Conservation (phyloP, 768 basidiomycete species). For the Pulveroboletus frians region DNA sequence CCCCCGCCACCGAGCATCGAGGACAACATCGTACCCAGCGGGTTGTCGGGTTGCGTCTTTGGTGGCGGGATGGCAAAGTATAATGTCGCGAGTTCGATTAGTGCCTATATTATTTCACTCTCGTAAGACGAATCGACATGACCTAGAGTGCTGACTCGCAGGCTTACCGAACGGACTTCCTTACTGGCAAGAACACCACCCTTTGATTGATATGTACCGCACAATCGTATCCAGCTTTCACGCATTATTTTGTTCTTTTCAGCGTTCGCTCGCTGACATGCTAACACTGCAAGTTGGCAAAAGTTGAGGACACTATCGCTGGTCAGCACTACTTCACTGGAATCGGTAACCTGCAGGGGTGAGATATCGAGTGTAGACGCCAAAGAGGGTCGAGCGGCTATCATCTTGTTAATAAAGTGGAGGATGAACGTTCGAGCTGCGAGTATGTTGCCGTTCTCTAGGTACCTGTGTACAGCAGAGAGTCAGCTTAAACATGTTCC, state of each 20-base stretch:
- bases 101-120: constrained; percentile 38
- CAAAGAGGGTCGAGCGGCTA: constrained; percentile 41
- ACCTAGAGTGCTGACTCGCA: not conserved
- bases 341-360: constrained; percentile 41
- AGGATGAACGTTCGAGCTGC: constrained; percentile 89
- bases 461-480: constrained; percentile 44
- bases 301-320: constrained; percentile 80
- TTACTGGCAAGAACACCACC: constrained; percentile 56
- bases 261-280: constrained; percentile 83
- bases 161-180: constrained; percentile 60
- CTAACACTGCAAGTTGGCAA: constrained; percentile 79
- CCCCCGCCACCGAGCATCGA: constrained; percentile 76
- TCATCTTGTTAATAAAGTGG: constrained; percentile 65
- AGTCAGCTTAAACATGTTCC: constrained; percentile 1
- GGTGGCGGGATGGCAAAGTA: constrained; percentile 89
- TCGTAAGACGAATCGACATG: not conserved
- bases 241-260: constrained; percentile 71
- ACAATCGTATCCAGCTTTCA: constrained; percentile 81
- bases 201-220: constrained; percentile 75
- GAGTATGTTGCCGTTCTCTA: constrained; percentile 85
- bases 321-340: constrained; percentile 69
- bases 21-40: constrained; percentile 85
- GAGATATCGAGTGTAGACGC: constrained; percentile 37
- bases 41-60: constrained; percentile 63
- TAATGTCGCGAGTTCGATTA: constrained; percentile 62